Conservation (phyloP, 2,329 filamentous ascomycete species). For the Chrysoporthe puriensis region DNA sequence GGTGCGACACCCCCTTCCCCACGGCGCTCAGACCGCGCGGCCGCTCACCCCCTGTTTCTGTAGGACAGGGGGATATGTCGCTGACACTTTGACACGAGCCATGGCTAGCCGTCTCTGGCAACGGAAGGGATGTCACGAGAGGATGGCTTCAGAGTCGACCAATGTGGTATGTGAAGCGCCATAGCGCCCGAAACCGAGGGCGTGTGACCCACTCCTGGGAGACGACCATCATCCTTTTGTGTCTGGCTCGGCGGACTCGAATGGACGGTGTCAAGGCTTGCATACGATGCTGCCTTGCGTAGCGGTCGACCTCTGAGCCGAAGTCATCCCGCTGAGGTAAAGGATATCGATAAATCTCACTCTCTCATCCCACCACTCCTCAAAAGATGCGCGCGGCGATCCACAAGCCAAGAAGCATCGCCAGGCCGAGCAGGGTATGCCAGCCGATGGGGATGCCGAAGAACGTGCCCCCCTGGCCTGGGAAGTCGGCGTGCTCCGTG, state of each 20-base stretch:
- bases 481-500: background rate
- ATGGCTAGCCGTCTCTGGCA: background rate
- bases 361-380: background rate
- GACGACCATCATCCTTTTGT: background rate
- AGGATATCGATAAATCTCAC: background rate
- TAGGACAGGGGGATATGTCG: background rate
- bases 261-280: background rate
- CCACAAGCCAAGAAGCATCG: conserved; percentile 5
- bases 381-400: conserved; percentile 9
- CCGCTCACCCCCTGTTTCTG: background rate
- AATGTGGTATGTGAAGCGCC: background rate
- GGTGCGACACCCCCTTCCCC: no score
- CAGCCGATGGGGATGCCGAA: conserved; percentile 8
- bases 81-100: background rate
- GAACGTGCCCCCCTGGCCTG: conserved; percentile 4
- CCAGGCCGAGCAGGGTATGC: background rate
- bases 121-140: background rate
- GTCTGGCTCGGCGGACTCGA: background rate
- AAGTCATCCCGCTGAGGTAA: background rate
- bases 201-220: background rate
- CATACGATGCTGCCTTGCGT: background rate
- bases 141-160: background rate
- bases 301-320: background rate
- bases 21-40: no score
- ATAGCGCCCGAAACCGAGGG: background rate